Conservation (phyloP, 139 green algal genomes). For the Chlamydomonas schloesseri region DNA sequence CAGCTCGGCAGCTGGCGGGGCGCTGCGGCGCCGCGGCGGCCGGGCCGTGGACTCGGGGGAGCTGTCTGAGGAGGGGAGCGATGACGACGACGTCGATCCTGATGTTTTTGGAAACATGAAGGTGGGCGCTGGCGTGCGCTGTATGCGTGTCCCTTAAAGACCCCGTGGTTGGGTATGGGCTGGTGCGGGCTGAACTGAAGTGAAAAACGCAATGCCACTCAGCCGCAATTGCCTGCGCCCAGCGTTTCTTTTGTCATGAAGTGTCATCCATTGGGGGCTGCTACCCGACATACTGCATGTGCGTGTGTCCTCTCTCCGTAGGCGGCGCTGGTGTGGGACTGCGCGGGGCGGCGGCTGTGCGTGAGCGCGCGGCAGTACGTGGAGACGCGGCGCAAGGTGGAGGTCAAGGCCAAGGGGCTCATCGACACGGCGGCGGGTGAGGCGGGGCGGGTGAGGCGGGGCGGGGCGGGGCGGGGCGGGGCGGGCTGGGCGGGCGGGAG, state of each 20-base stretch:
- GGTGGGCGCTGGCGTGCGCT: conserved; percentile 3
- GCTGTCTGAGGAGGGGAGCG: not conserved
- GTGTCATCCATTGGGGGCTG: too few species aligned
- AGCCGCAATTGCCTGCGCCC: too few species aligned
- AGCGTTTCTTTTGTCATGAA: too few species aligned
- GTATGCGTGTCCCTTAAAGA: too few species aligned
- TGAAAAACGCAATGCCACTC: too few species aligned
- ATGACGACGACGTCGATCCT: not conserved
- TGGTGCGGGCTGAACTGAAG: too few species aligned
- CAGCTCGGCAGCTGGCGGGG: not conserved
- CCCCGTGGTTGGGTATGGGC: too few species aligned
- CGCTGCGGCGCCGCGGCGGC: not conserved
- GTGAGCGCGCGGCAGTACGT: conserved; percentile 19
- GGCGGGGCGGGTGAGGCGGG: not conserved
- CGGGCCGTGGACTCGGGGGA: conserved; percentile 5
- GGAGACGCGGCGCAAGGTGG: conserved; percentile 26
- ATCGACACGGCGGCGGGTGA: conserved; percentile 23
- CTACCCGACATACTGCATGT: too few species aligned
- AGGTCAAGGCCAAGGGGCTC: conserved; percentile 25
- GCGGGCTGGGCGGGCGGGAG: not conserved
- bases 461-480: not conserved
- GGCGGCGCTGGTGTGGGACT: conserved; percentile 29
- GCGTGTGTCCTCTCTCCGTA: too few species aligned
- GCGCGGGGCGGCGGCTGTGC: conserved; percentile 8
- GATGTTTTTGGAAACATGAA: conserved; percentile 30